Evolutionary conservation across 2,329 filamentous ascomycete genomes (phyloP).

Genomic region (Fonsecaea erecta): DNA sequence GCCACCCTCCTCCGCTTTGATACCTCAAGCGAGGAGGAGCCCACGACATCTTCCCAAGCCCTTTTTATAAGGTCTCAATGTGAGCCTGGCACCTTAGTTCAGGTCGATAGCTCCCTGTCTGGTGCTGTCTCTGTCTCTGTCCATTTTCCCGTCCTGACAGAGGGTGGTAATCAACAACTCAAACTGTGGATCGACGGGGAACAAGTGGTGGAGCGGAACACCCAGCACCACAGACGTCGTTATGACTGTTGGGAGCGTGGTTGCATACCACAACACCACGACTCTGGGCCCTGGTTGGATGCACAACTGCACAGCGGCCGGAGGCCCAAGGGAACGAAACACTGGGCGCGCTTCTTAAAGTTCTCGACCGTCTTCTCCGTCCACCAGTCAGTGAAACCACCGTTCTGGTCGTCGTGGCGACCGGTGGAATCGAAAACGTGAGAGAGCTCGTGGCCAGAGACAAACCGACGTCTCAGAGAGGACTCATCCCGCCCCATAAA

Average conservation of each 20-base stretch:
- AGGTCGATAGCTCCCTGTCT: too few relatives aligned
- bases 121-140: too few relatives aligned
- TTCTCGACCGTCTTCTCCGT: slow-evolving; percentile 61
- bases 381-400: slow-evolving; percentile 71
- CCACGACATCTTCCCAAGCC: too few relatives aligned
- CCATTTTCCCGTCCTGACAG: slow-evolving; percentile 34
- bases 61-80: too few relatives aligned
- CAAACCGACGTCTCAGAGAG: slow-evolving; percentile 56
- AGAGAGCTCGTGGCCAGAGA: slow-evolving; percentile 71
- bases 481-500: not conserved
- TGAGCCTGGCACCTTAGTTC: too few relatives aligned
- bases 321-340: slow-evolving; percentile 57
- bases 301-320: slow-evolving; percentile 33
- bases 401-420: slow-evolving; percentile 67
- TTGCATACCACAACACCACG: slow-evolving; percentile 40
- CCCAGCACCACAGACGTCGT: slow-evolving; percentile 40
- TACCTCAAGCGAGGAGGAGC: too few relatives aligned
- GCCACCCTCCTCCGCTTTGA: too few relatives aligned
- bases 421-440: slow-evolving; percentile 72
- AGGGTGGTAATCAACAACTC: slow-evolving; percentile 37
- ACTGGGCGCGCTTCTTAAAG: slow-evolving; percentile 65
- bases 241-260: slow-evolving; percentile 36
- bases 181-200: slow-evolving; percentile 43
- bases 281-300: slow-evolving; percentile 19
- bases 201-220: slow-evolving; percentile 38